Conservation (phyloP, 139 green algal genomes). For the Ettlia oleoabundans region DNA sequence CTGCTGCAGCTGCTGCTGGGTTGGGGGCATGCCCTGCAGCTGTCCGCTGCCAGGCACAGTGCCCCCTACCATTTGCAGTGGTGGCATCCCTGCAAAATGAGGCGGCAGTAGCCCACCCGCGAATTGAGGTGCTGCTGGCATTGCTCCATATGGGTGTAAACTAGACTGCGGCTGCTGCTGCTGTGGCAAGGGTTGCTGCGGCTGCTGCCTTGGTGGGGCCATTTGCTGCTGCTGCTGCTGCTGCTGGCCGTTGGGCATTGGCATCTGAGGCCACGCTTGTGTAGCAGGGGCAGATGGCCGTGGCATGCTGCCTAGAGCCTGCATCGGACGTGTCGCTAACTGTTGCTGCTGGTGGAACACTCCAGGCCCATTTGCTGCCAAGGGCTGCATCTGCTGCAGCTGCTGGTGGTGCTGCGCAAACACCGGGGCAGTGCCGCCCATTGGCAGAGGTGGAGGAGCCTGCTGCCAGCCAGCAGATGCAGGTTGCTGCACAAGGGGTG, state of each 20-base stretch:
- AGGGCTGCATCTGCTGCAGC: not conserved
- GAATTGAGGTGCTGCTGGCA: not conserved
- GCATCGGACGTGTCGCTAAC: too few relatives aligned
- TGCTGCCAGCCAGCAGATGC: too few relatives aligned
- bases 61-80: too few relatives aligned
- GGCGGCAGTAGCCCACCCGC: too few relatives aligned
- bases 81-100: too few relatives aligned
- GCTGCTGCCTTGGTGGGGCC: not conserved
- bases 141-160: too few relatives aligned
- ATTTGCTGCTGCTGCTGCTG: conserved; percentile 2
- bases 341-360: not conserved
- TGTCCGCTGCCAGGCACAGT: not conserved
- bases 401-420: not conserved
- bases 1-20: not conserved
- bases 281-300: too few relatives aligned
- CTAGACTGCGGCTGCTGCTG: conserved; percentile 13
- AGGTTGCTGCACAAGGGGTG: too few relatives aligned
- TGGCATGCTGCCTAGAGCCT: too few relatives aligned
- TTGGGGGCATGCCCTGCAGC: not conserved
- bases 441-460: too few relatives aligned
- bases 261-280: not conserved
- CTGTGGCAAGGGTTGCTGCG: not conserved
- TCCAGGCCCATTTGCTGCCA: not conserved
- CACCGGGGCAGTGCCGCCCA: not conserved
- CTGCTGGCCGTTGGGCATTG: not conserved